Base-by-base conservation (phyloP, 2,329 filamentous ascomycete species). In the Colletotrichum truncatum region DNA sequence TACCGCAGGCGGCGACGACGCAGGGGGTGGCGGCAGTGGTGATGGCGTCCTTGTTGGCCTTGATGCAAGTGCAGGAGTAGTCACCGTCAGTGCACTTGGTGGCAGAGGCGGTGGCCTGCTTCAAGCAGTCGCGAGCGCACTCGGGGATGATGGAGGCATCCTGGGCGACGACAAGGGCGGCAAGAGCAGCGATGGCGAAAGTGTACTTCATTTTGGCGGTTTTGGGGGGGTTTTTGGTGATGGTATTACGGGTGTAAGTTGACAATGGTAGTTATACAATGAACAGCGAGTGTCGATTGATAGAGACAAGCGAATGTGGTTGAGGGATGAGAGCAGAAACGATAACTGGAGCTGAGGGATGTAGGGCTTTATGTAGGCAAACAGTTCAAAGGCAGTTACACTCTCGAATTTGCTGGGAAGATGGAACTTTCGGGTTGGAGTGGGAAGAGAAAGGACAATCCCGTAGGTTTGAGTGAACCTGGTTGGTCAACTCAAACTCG, bases 81-180 rank as follows among this genome's bases (percentile, higher is more conserved):
- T 81, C 79, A 60, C 70, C 70, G 32, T 51, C 67, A 11, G 64
- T 48, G 72, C 79, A 81, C 46, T 41, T 58, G 65, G 76, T 77
- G 66, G 73, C 66, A 58, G 67, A 66, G 32, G 49, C 54, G 69
- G 79, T 71, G 64, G 76, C 73, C 3, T 71, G 59, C 69, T 73
- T 68, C 34, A 82, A 72, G 73, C 79, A 81, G 38, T 73, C 55
- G n/a, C 74, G 43, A 34, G 80, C 78, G 70, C 80, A 82, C 60
- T 65, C 53, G 70, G 80, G 80, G 49, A 70, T 51, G 43, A 55
- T 30, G 49, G 41, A 54, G 18, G 62, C 21, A 30, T 61, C 57
- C 69, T 78, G 79, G 57, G 69, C 68, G 45, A 70, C 78, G 57
- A 74, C 68, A 62, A 75, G 71, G 69, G 74, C 74, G 71, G 73